These are phyloP conservation scores for Aureobasidium sp. DNA, from an alignment of 2,329 filamentous ascomycete genomes.

Conservation along the genomic window DNA sequence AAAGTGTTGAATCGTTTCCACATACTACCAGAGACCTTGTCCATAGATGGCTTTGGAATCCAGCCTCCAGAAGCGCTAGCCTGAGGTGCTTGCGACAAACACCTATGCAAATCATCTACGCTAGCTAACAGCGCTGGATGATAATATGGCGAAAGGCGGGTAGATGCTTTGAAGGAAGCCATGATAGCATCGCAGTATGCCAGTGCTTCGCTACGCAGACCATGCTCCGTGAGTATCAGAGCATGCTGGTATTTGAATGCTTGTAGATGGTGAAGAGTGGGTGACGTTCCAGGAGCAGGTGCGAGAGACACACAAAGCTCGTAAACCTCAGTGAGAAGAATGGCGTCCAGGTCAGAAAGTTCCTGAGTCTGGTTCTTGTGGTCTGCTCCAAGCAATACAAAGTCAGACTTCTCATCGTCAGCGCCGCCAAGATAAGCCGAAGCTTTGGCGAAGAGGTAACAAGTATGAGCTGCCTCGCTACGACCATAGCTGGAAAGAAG, in stretches of 20 bases:
- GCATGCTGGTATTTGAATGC: conserved; percentile 90
- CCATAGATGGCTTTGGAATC: conserved; percentile 93
- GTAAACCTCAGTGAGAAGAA: conserved; percentile 93
- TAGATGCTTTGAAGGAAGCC: conserved; percentile 68
- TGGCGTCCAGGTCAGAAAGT: conserved; percentile 73
- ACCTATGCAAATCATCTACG: conserved; percentile 75
- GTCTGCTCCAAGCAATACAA: conserved; percentile 80
- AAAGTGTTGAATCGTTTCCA: conserved; percentile 96
- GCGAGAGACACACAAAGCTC: conserved; percentile 78
- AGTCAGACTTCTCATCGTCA: conserved; percentile 70
- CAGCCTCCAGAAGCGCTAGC: conserved; percentile 62
- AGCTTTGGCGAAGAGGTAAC: conserved; percentile 76
- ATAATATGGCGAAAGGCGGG: conserved; percentile 80
- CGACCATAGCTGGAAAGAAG: conserved; percentile 79
- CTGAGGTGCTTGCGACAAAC: conserved; percentile 77
- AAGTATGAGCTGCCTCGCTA: conserved; percentile 86
- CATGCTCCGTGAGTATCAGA: conserved; percentile 73
- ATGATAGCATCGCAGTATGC: conserved; percentile 85
- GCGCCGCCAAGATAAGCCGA: conserved; percentile 68
- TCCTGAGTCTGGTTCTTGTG: conserved; percentile 64
- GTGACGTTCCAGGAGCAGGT: conserved; percentile 42
- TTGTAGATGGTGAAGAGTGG: conserved; percentile 68
- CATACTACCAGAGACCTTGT: conserved; percentile 85
- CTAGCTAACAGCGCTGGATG: conserved; percentile 64
- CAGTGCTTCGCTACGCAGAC: conserved; percentile 72